Conservation (phyloP, 306 rosid species). For the Rosa multiflora region DNA sequence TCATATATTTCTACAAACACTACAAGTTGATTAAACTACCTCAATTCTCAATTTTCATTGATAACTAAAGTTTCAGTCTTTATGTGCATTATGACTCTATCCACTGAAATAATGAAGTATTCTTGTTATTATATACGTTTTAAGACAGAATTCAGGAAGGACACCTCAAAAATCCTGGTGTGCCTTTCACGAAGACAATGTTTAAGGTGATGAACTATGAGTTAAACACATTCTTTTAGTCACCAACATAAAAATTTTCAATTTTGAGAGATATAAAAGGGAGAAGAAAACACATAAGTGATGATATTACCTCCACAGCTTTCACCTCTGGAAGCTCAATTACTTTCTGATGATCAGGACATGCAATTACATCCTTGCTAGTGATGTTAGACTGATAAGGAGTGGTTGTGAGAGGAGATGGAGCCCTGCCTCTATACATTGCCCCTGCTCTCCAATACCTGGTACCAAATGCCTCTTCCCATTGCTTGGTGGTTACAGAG, state of each 20-base stretch:
- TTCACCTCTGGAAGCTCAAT: slow-evolving; percentile 60
- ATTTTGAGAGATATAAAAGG: no score
- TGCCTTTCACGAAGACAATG: background rate
- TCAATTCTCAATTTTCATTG: background rate
- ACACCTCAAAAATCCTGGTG: background rate
- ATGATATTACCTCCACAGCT: slow-evolving; percentile 65
- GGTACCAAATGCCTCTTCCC: slow-evolving; percentile 86
- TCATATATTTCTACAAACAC: background rate
- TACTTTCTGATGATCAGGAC: slow-evolving; percentile 37
- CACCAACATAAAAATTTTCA: background rate
- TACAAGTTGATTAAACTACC: background rate
- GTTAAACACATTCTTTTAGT: background rate
- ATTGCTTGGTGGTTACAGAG: slow-evolving; percentile 87
- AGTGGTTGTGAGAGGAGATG: slow-evolving; percentile 56
- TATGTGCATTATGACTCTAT: background rate
- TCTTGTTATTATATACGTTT: background rate
- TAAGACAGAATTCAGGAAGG: background rate
- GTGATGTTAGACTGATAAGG: slow-evolving; percentile 41
- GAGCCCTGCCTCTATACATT: slow-evolving; percentile 79
- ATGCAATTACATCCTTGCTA: slow-evolving; percentile 42
- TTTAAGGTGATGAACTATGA: background rate
- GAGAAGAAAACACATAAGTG: background rate
- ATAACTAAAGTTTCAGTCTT: background rate
- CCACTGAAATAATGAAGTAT: background rate
- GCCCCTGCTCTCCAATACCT: slow-evolving; percentile 97